These are phyloP conservation scores for Mychonastes homosphaera DNA, from an alignment of 139 green algal species.

Conservation along the genomic window DNA sequence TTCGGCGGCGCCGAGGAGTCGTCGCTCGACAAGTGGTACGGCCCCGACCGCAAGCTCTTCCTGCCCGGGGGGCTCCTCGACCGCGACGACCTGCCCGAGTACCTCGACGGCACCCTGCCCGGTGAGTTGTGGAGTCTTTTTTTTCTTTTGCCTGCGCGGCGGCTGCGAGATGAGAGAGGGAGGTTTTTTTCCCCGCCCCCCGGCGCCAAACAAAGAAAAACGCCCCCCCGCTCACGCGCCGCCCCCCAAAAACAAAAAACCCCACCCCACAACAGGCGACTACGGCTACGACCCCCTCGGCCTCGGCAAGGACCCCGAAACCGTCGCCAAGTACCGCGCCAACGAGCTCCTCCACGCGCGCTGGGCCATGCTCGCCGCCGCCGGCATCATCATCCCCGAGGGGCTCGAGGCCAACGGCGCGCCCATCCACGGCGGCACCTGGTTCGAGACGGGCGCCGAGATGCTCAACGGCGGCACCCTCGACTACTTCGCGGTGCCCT, in stretches of 20 bases:
- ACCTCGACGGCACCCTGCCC: constrained; percentile 79
- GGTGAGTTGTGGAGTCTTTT: constrained; percentile 43
- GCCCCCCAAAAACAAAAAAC: not conserved
- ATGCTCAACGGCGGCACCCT: constrained; percentile 89
- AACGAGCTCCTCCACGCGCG: constrained; percentile 91
- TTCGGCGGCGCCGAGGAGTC: constrained; percentile 37
- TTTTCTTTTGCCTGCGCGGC: not conserved
- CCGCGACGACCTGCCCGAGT: constrained; percentile 58
- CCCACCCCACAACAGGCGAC: not conserved
- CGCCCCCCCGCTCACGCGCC: too few relatives aligned
- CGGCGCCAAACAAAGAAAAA: not conserved
- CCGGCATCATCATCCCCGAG: constrained; percentile 93
- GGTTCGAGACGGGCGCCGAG: constrained; percentile 87
- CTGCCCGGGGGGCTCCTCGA: constrained; percentile 78
- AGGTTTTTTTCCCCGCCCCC: not conserved
- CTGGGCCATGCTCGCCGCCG: constrained; percentile 94
- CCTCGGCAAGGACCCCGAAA: constrained; percentile 77
- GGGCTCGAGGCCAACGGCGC: constrained; percentile 82
- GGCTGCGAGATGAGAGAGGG: not conserved
- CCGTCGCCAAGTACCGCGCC: constrained; percentile 76
- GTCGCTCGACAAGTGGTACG: constrained; percentile 79
- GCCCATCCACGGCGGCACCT: constrained; percentile 73
- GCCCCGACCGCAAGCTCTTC: constrained; percentile 70
- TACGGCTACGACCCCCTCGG: constrained; percentile 89
- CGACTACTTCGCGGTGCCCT: constrained; percentile 92